Conservation (phyloP, 345 rosid genomes). For the Bruguiera gymnorhiza region DNA sequence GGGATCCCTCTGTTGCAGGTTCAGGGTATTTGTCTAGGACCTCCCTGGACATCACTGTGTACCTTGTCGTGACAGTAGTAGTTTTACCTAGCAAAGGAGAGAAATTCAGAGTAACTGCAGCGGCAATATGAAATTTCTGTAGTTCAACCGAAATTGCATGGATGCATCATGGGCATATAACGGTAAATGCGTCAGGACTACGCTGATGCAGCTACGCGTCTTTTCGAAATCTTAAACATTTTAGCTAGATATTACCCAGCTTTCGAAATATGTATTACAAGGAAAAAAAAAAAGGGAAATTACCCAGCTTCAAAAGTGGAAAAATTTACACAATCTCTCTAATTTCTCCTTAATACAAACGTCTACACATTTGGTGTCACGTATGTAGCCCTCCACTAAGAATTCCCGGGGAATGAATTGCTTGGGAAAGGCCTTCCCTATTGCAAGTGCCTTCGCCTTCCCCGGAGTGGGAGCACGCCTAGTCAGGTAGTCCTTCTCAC, state of each 20-base stretch:
- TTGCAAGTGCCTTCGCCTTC: conserved; percentile 78
- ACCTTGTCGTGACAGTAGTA: conserved; percentile 88
- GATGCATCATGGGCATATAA: too few species aligned
- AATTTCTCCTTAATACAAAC: conserved; percentile 69
- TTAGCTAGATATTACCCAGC: too few species aligned
- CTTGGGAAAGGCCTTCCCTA: conserved; percentile 86
- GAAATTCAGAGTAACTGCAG: not conserved
- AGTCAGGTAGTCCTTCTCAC: conserved; percentile 13
- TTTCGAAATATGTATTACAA: too few species aligned
- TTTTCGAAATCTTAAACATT: too few species aligned
- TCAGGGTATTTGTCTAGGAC: conserved; percentile 78
- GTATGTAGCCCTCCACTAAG: conserved; percentile 77
- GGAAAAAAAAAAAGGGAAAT: too few species aligned
- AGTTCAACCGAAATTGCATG: not conserved
- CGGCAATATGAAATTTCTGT: not conserved
- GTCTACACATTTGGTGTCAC: conserved; percentile 77
- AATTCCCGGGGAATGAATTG: conserved; percentile 76
- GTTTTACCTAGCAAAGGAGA: conserved; percentile 60
- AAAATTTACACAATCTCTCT: conserved; percentile 66
- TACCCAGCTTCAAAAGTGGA: too few species aligned
- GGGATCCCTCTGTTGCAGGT: conserved; percentile 65
- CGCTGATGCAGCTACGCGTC: too few species aligned
- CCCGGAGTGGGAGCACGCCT: conserved; percentile 55
- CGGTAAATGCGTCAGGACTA: too few species aligned
- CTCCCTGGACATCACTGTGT: conserved; percentile 80